Evolutionary conservation across 306 rosid genomes (phyloP).

Genomic region (Herpetospermum pedunculosum): DNA sequence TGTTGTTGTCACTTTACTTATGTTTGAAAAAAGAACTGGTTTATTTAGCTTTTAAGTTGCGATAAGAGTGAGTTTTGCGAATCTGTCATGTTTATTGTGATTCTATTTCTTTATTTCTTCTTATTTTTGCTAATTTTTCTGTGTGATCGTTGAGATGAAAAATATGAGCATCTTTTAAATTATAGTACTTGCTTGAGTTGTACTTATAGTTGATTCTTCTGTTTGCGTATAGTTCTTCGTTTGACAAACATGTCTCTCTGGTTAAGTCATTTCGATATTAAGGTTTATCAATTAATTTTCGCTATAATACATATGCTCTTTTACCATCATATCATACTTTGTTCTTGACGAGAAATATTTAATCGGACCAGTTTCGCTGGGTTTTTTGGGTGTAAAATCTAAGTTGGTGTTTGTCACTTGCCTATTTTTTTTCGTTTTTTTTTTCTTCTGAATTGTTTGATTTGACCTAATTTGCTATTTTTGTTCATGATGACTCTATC

Average conservation of each 20-base stretch:
- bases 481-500: conserved; percentile 70
- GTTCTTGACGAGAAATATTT: neutral
- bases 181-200: neutral
- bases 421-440: neutral
- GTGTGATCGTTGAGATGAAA: neutral
- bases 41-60: no score
- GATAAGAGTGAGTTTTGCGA: no score
- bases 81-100: no score
- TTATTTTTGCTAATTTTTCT: neutral
- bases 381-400: neutral
- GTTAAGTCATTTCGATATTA: neutral
- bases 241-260: neutral
- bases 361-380: no score
- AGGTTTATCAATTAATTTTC: neutral
- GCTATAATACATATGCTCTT: neutral
- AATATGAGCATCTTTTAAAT: neutral
- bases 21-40: no score
- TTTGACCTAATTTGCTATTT: neutral
- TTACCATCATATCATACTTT: neutral
- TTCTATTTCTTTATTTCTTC: neutral
- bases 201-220: neutral
- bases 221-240: neutral
- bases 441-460: neutral
- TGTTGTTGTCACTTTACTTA: no score
- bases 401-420: neutral